Conservation (phyloP, 1,139 yeast genomes). For the Sugiyamaella grinbergsii region DNA sequence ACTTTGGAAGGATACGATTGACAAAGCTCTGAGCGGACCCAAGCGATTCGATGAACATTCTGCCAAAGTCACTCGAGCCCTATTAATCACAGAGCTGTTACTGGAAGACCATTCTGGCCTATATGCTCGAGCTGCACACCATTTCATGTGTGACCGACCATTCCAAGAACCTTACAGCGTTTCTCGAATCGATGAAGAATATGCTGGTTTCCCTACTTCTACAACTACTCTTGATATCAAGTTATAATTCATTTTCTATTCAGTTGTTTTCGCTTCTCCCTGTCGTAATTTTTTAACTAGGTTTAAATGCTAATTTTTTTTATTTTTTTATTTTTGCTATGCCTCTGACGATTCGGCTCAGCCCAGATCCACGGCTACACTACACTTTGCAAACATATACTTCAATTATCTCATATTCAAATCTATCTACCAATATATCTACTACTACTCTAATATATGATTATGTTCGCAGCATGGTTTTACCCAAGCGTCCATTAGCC, state of each 20-base stretch:
- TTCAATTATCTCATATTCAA: too few relatives aligned
- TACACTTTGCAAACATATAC: background rate
- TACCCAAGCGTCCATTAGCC: conserved; percentile 86
- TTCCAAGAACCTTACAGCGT: background rate
- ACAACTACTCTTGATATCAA: background rate
- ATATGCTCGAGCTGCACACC: conserved; percentile 33
- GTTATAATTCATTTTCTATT: background rate
- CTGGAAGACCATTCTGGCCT: conserved; percentile 27
- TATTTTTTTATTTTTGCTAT: too few relatives aligned
- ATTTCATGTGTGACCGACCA: conserved; percentile 23
- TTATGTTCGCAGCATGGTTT: conserved; percentile 85
- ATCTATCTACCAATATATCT: background rate
- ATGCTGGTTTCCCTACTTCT: background rate
- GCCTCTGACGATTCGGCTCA: too few relatives aligned
- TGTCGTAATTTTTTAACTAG: background rate
- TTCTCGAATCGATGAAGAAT: background rate
- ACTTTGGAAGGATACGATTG: conserved; percentile 31
- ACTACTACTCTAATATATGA: conserved; percentile 6
- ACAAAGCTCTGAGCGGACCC: conserved; percentile 28
- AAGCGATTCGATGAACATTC: conserved; percentile 33
- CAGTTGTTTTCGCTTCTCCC: background rate
- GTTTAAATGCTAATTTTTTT: too few relatives aligned
- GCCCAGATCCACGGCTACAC: too few relatives aligned
- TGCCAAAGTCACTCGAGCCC: conserved; percentile 36
- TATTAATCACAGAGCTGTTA: conserved; percentile 33